A percentile compares a stretch with the other conserved stretches of the same genome.
Conservation (phyloP, 2,329 filamentous ascomycete genomes). For the Calonectria crousiana region DNA sequence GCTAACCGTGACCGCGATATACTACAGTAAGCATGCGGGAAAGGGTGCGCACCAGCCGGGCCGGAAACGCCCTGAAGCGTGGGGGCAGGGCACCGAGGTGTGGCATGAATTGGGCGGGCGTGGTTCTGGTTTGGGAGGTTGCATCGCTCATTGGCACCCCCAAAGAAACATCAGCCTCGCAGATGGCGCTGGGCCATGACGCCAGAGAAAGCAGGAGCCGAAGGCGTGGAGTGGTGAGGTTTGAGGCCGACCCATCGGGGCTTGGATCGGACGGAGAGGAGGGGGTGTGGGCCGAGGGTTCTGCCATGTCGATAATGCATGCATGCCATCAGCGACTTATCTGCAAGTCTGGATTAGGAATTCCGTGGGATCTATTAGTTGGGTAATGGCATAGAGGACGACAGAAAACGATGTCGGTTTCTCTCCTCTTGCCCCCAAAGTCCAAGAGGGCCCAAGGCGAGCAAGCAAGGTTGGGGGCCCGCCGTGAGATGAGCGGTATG, state of each 20-base stretch:
- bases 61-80: slow-evolving; percentile 5
- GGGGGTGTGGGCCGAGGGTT: slow-evolving; percentile 1
- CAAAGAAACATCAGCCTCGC: neutral
- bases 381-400: neutral
- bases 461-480: neutral
- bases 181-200: slow-evolving; percentile 1
- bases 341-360: slow-evolving; percentile 7
- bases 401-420: neutral
- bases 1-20: neutral
- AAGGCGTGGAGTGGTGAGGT: neutral
- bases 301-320: slow-evolving; percentile 6
- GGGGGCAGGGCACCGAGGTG: neutral
- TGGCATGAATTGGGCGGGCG: neutral
- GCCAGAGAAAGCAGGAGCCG: neutral
- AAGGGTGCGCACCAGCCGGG: neutral
- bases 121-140: neutral
- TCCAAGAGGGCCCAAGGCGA: neutral
- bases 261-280: neutral
- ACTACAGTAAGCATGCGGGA: neutral
- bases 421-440: neutral
- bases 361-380: slow-evolving; percentile 11
- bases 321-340: slow-evolving; percentile 9
- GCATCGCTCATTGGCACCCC: neutral
- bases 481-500: neutral
- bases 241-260: neutral